A percentile compares a stretch with the other conserved stretches of the same genome.
phyloP scores from a whole-genome alignment of 2,329 filamentous ascomycete genomes.

The Metarhizium humberi region DNA sequence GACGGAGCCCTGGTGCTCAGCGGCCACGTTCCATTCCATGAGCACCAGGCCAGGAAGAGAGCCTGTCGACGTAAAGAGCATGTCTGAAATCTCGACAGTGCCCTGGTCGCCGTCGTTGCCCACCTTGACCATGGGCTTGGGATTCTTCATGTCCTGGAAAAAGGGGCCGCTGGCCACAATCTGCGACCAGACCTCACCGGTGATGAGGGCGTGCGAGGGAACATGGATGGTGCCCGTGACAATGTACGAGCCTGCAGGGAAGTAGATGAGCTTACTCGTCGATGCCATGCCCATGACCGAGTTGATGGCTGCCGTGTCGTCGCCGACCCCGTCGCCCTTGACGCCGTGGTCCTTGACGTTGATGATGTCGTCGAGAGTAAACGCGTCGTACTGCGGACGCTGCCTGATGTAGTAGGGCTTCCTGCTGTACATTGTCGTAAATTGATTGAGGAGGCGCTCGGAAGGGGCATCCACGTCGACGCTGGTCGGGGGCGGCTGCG shows the following conservation, averaged over 20 bases:
- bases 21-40: conserved; percentile 52
- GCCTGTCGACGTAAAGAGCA: conserved; percentile 58
- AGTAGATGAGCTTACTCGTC: not conserved
- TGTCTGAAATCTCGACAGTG: conserved; percentile 60
- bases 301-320: conserved; percentile 27
- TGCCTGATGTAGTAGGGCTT: not conserved
- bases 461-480: not conserved
- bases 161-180: conserved; percentile 14
- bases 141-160: conserved; percentile 20
- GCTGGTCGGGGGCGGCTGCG: not conserved
- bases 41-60: conserved; percentile 58
- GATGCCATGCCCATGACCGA: not conserved
- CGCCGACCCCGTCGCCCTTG: conserved; percentile 21
- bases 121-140: conserved; percentile 55
- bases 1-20: conserved; percentile 3
- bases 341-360: conserved; percentile 1
- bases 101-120: conserved; percentile 52
- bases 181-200: conserved; percentile 26
- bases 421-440: not conserved
- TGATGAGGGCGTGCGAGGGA: conserved; percentile 22
- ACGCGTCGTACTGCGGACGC: not conserved
- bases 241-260: conserved; percentile 27
- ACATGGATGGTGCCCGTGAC: conserved; percentile 25
- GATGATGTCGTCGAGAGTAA: not conserved
- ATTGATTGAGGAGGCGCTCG: not conserved